phyloP scores from a whole-genome alignment of 495 filamentous ascomycete species.

The Daldinia caldariorum region DNA sequence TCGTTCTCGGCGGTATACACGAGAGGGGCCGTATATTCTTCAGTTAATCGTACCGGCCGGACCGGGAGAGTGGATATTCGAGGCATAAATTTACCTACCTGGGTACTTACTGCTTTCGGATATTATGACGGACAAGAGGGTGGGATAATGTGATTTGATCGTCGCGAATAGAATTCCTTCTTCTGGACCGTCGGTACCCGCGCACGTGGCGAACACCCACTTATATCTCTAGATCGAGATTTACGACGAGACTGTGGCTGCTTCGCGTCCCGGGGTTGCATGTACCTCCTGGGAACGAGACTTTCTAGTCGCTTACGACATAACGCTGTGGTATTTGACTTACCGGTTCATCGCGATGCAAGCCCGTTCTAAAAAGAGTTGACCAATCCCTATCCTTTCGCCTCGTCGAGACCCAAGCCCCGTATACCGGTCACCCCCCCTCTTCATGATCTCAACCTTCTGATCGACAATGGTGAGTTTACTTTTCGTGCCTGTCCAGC shows the following conservation, averaged over 20 bases:
- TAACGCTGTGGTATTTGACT: constrained; percentile 1
- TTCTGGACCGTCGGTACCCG: constrained; percentile 9
- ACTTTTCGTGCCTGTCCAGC: neutral
- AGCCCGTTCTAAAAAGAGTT: neutral
- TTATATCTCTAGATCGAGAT: constrained; percentile 18
- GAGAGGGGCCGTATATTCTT: too few relatives aligned
- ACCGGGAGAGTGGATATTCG: too few relatives aligned
- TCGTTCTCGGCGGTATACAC: too few relatives aligned
- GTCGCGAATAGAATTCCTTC: neutral
- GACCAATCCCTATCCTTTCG: neutral
- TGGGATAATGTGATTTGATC: neutral
- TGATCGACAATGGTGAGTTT: neutral
- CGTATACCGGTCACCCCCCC: neutral
- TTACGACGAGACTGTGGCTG: neutral
- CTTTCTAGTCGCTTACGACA: neutral
- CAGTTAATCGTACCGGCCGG: too few relatives aligned
- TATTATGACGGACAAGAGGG: too few relatives aligned
- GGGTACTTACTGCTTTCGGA: too few relatives aligned
- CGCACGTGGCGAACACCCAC: neutral
- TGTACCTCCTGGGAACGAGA: neutral
- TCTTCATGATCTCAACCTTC: neutral
- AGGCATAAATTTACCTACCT: too few relatives aligned
- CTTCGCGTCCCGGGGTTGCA: neutral
- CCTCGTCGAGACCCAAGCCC: neutral
- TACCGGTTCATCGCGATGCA: neutral